Base-by-base conservation (phyloP, 164 flowering plant species). In the Cinnamomum micranthum region DNA sequence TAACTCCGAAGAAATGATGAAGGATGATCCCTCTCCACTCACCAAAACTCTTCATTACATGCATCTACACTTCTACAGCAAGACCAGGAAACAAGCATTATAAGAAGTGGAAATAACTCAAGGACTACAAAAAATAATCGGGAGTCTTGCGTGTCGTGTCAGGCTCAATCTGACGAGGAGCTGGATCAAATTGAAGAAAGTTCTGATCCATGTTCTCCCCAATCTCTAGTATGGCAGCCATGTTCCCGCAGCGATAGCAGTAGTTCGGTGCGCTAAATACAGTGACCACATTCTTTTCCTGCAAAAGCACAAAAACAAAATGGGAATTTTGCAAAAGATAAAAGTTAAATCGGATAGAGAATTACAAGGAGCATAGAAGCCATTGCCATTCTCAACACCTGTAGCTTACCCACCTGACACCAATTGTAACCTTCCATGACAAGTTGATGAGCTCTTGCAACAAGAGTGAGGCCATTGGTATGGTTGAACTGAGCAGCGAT, bases 361-460 rank as follows among this genome's bases (percentile, higher is more conserved):
- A 20, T 55, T 3, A 17, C 60, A 55, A 3, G 60, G 1, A 55
- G n/a, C 20, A 3, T 17, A 20, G n/a, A 20, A 15, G n/a, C 15
- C 60, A 55, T 19, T 55, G 20, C n/a, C 60, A 55, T 55, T 55
- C 60, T 20, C 6, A 20, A 55, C 60, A 20, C 60, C 13, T 55
- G 60, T 55, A 6, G 60, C 60, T 55, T 28, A 74, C 80, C 68
- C 65, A 85, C 87, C 83, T 85, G 87, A 75, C 84, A 81, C 87
- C 86, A 85, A 70, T 85, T 85, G 76, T 70, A 87, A 62, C 90
- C 90, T 71, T 87, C 89, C 89, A 87, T 87, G 72, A 87, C 89
- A 76, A 85, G 87, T 73, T 85, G 87, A 73, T 85, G 87, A n/a
- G 87, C 87, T 81, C 87, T 79, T 25, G 87, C 76, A 71, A 85